Percentiles rank a stretch among this genome's conserved stretches.
These are phyloP conservation scores for Gnaphalium uliginosum DNA, from an alignment of 129 eudicot genomes.

Conservation along the genomic window DNA sequence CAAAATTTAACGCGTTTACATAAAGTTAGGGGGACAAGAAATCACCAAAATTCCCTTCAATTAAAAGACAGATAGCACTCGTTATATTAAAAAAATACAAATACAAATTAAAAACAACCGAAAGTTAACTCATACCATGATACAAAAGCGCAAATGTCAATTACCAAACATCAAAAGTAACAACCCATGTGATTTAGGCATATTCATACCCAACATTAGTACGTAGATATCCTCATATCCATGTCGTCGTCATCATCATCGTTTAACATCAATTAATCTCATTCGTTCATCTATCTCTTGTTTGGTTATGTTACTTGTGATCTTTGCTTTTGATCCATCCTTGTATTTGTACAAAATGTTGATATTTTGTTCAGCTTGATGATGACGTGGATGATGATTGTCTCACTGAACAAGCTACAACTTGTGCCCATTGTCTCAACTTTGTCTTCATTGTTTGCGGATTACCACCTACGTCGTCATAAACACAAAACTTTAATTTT, in stretches of 20 bases:
- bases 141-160: slow-evolving; percentile 36
- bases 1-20: slow-evolving; percentile 36
- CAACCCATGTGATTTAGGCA: slow-evolving; percentile 29
- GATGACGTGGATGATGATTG: slow-evolving; percentile 42
- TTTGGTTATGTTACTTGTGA: slow-evolving; percentile 17
- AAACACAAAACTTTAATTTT: not conserved
- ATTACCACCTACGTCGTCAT: slow-evolving; percentile 50
- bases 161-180: slow-evolving; percentile 32
- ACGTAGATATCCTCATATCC: slow-evolving; percentile 1
- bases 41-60: slow-evolving; percentile 35
- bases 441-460: slow-evolving; percentile 66
- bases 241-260: not conserved
- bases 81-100: not conserved
- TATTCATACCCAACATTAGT: slow-evolving; percentile 22
- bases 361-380: slow-evolving; percentile 29
- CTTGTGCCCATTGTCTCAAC: slow-evolving; percentile 73
- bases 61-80: slow-evolving; percentile 35
- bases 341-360: slow-evolving; percentile 2
- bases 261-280: slow-evolving; percentile 17
- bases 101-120: slow-evolving; percentile 25
- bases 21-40: slow-evolving; percentile 39
- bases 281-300: slow-evolving; percentile 21
- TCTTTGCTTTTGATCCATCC: slow-evolving; percentile 11
- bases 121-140: slow-evolving; percentile 36
- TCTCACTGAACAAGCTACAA: slow-evolving; percentile 73